phyloP scores from a whole-genome alignment of 1,139 yeast genomes.

The Arxiozyma heterogenica region DNA sequence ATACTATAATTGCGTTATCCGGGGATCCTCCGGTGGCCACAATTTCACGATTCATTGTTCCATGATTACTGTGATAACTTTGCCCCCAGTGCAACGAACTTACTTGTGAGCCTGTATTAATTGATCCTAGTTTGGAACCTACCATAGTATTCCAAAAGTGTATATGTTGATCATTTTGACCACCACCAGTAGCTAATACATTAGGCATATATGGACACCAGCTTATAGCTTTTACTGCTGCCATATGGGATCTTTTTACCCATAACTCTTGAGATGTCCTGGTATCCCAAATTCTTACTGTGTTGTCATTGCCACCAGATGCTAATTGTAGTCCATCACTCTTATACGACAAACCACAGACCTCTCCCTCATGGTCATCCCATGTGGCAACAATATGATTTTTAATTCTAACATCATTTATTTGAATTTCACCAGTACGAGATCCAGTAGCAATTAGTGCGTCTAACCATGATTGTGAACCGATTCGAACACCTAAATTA shows the following conservation, averaged over 20 bases:
- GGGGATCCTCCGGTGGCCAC: slow-evolving; percentile 96
- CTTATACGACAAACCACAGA: slow-evolving; percentile 87
- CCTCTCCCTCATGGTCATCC: slow-evolving; percentile 73
- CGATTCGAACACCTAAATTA: slow-evolving; percentile 65
- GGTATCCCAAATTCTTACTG: slow-evolving; percentile 92
- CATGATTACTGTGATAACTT: slow-evolving; percentile 32
- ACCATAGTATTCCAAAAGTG: slow-evolving; percentile 95
- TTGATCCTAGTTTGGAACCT: slow-evolving; percentile 77
- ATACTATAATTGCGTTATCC: slow-evolving; percentile 71
- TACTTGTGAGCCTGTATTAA: slow-evolving; percentile 90
- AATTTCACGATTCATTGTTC: slow-evolving; percentile 63
- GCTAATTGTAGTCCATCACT: slow-evolving; percentile 79
- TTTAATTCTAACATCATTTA: slow-evolving; percentile 88
- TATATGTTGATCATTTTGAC: slow-evolving; percentile 79
- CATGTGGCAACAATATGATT: slow-evolving; percentile 57
- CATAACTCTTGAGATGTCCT: slow-evolving; percentile 68
- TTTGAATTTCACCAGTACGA: slow-evolving; percentile 72
- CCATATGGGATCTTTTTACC: slow-evolving; percentile 71
- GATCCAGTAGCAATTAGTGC: slow-evolving; percentile 79
- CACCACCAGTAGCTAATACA: slow-evolving; percentile 92
- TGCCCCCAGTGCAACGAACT: slow-evolving; percentile 89
- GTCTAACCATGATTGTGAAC: slow-evolving; percentile 78
- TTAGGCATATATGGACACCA: slow-evolving; percentile 90
- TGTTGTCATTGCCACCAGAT: slow-evolving; percentile 90
- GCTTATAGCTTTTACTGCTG: slow-evolving; percentile 91